Percentiles rank a stretch among this genome's conserved stretches.
Conservation (phyloP, 768 basidiomycete species). For the Termitomyces sp. region DNA sequence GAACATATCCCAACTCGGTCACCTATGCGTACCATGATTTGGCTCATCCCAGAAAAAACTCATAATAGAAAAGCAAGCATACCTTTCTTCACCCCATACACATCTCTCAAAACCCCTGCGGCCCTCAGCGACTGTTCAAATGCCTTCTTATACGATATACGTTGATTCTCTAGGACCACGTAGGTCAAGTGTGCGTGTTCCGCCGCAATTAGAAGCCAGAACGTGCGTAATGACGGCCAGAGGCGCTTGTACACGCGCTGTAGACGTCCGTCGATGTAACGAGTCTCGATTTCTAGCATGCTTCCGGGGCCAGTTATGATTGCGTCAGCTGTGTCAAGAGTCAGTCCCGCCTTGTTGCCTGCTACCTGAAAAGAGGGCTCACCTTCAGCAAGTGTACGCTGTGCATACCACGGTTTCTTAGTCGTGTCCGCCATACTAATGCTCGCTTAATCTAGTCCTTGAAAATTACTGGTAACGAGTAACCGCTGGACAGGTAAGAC, state of each 20-base stretch:
- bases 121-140: constrained; percentile 29
- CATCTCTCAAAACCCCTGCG: constrained; percentile 28
- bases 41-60: background rate
- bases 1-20: constrained; percentile 42
- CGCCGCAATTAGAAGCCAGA: constrained; percentile 36
- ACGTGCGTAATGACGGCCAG: constrained; percentile 40
- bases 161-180: constrained; percentile 42
- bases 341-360: background rate
- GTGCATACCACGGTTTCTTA: constrained; percentile 7
- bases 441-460: background rate
- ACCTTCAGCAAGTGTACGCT: constrained; percentile 11
- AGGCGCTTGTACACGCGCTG: constrained; percentile 49
- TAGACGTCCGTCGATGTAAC: constrained; percentile 36
- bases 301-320: constrained; percentile 34
- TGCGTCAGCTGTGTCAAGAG: constrained; percentile 20
- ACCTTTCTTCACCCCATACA: constrained; percentile 48
- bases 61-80: background rate
- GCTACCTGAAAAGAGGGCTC: background rate
- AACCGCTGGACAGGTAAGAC: background rate
- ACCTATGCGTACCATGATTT: constrained; percentile 15
- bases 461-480: background rate
- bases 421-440: background rate
- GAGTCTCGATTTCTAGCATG: constrained; percentile 36
- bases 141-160: constrained; percentile 36
- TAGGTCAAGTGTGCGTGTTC: constrained; percentile 35